Percentiles rank a stretch among this genome's conserved stretches.
Conservation (phyloP, 202 grass and related monocot species). For the Panicum virgatum region DNA sequence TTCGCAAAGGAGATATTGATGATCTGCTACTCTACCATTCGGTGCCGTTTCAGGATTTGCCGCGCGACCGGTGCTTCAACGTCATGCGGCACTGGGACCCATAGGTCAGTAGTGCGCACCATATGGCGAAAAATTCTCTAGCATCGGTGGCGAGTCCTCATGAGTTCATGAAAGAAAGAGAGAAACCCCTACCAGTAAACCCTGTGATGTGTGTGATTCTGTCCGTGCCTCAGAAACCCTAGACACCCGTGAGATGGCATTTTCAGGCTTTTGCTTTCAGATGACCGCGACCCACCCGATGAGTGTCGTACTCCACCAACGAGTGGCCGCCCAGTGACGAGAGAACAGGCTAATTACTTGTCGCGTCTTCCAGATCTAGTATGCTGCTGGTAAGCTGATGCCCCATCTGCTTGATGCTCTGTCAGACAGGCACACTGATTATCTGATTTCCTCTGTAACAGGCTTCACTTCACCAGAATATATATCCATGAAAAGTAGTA, state of each 20-base stretch:
- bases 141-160: neutral
- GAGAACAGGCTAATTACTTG: neutral
- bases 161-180: neutral
- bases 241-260: conserved; percentile 3
- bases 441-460: neutral
- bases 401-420: neutral
- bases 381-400: neutral
- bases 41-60: neutral
- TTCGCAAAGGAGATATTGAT: neutral
- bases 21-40: conserved; percentile 7
- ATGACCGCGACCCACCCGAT: conserved; percentile 7
- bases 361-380: neutral
- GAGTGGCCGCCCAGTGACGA: neutral
- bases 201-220: neutral
- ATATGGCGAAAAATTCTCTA: neutral
- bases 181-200: neutral
- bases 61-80: neutral
- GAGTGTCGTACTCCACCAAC: neutral
- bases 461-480: neutral
- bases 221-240: neutral
- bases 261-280: conserved; percentile 27
- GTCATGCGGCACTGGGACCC: no score
- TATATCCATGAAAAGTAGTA: conserved; percentile 8
- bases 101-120: no score
- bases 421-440: neutral